A percentile compares a stretch with the other conserved stretches of the same genome.
Conservation (phyloP, 371 early-diverging fungal genomes). For the Capillidium rhysosporum region DNA sequence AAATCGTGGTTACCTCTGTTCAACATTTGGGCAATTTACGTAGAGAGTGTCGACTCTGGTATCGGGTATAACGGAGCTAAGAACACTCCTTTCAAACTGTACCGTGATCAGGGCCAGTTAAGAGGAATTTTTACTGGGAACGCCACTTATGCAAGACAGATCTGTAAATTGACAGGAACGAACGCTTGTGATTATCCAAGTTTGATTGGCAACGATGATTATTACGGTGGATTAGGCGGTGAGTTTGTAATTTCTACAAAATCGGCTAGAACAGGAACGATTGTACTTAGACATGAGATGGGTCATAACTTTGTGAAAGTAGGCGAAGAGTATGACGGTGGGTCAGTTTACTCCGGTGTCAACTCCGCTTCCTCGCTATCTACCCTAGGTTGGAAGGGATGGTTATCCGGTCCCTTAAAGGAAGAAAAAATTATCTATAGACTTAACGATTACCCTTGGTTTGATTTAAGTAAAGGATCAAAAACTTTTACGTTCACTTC, state of each 20-base stretch:
- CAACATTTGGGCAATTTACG: slow-evolving; percentile 32
- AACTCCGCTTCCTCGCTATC: slow-evolving; percentile 13
- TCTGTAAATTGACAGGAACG: slow-evolving; percentile 22
- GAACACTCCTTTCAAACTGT: slow-evolving; percentile 29
- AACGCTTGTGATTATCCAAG: slow-evolving; percentile 32
- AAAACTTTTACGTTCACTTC: slow-evolving; percentile 22
- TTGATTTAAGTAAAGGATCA: slow-evolving; percentile 24
- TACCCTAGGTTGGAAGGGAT: slow-evolving; percentile 25
- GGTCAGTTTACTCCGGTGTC: slow-evolving; percentile 29
- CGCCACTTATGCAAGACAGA: slow-evolving; percentile 19
- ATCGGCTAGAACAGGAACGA: slow-evolving; percentile 23
- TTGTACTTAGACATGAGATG: slow-evolving; percentile 34
- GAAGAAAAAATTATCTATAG: slow-evolving; percentile 18
- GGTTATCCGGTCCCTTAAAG: slow-evolving; percentile 19
- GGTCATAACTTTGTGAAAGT: slow-evolving; percentile 33
- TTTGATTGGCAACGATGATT: slow-evolving; percentile 29
- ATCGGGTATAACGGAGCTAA: slow-evolving; percentile 24
- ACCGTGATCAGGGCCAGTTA: slow-evolving; percentile 34
- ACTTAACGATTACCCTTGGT: slow-evolving; percentile 28
- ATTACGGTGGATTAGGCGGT: slow-evolving; percentile 43
- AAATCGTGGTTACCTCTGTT: slow-evolving; percentile 22
- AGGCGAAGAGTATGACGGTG: slow-evolving; percentile 35
- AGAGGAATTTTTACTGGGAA: slow-evolving; percentile 29
- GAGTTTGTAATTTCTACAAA: slow-evolving; percentile 37
- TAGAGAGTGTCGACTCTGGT: slow-evolving; percentile 22